These are phyloP conservation scores for Eucalyptus erythrocorys DNA, from an alignment of 345 rosid species.

Conservation along the genomic window DNA sequence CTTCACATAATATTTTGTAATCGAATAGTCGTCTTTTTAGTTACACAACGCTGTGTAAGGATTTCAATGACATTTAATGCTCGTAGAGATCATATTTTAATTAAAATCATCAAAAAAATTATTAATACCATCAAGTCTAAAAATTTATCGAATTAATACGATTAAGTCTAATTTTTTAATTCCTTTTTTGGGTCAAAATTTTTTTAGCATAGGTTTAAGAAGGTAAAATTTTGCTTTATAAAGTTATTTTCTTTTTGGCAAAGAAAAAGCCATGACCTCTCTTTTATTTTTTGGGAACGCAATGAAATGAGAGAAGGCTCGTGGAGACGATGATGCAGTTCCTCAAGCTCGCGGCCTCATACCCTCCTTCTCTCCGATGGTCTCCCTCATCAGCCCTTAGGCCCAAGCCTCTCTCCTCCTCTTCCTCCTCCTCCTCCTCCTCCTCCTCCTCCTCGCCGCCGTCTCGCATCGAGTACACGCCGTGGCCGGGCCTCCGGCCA, in stretches of 20 bases:
- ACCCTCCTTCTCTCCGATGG: neutral
- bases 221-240: neutral
- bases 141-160: too few species aligned
- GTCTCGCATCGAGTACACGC: conserved; percentile 9
- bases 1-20: too few species aligned
- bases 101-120: too few species aligned
- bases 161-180: neutral
- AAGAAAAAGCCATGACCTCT: neutral
- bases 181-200: neutral
- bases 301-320: neutral
- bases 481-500: conserved; percentile 58
- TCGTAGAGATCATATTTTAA: too few species aligned
- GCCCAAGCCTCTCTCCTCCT: neutral
- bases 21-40: too few species aligned
- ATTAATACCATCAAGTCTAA: too few species aligned
- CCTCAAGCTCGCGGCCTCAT: neutral
- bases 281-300: neutral
- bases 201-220: neutral
- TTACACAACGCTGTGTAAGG: rapidly evolving
- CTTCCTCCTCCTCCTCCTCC: conserved; percentile 1
- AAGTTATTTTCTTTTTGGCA: neutral
- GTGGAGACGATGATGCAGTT: neutral
- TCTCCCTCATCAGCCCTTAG: neutral
- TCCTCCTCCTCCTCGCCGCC: conserved; percentile 12
- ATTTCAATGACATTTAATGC: too few species aligned